Conservation (phyloP, 768 basidiomycete genomes). For the Rubroboletus satanas region DNA sequence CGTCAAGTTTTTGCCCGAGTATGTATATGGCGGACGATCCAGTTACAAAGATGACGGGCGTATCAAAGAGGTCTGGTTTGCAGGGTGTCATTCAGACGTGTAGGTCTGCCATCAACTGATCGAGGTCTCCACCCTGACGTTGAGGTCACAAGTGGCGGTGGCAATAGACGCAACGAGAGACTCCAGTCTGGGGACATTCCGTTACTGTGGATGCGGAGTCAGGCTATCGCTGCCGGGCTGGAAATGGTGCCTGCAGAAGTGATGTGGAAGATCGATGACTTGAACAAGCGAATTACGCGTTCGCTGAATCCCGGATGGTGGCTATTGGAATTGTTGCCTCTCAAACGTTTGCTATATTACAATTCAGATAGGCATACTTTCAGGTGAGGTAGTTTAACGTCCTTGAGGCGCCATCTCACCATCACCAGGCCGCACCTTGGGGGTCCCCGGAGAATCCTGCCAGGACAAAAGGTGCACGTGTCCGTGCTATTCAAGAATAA, state of each 20-base stretch:
- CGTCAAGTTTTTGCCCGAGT: constrained; percentile 47
- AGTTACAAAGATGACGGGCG: constrained; percentile 11
- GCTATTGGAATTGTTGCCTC: constrained; percentile 22
- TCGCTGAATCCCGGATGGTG: constrained; percentile 22
- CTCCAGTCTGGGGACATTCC: constrained; percentile 30
- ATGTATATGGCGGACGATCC: constrained; percentile 30
- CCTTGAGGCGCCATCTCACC: constrained; percentile 4
- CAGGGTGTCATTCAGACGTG: constrained; percentile 39
- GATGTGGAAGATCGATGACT: constrained; percentile 28
- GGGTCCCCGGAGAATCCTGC: constrained; percentile 23
- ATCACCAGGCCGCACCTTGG: constrained; percentile 25
- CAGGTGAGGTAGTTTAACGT: constrained; percentile 7
- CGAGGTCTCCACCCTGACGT: neutral
- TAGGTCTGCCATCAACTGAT: constrained; percentile 13
- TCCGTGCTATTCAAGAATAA: constrained; percentile 30
- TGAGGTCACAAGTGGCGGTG: constrained; percentile 20
- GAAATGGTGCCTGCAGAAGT: constrained; percentile 21
- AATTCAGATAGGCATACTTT: constrained; percentile 24
- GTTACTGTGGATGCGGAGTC: constrained; percentile 31
- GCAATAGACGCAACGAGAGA: constrained; percentile 25
- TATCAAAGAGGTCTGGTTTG: constrained; percentile 43
- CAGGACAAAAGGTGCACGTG: constrained; percentile 31
- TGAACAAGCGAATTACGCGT: constrained; percentile 20
- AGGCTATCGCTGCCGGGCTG: constrained; percentile 26
- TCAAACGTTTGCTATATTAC: constrained; percentile 26